Evolutionary conservation across 352 stramenopile genomes (phyloP), one percentile per base, ranked within the genome.

Genomic region (Plasmopara muralis): DNA sequence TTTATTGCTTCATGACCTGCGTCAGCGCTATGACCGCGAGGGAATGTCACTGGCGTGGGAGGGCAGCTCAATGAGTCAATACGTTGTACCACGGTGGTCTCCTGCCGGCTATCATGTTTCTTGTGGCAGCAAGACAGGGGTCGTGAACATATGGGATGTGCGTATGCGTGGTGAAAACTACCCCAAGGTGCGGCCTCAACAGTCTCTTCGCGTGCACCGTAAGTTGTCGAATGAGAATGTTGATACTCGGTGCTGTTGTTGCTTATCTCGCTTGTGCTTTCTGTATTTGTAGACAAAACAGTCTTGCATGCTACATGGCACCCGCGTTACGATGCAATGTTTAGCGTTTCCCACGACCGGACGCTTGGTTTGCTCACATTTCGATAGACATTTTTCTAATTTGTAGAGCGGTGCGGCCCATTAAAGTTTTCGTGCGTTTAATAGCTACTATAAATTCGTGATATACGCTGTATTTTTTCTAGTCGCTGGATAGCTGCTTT

Each of bases 241-340:
- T 5, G 33, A 14, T 38, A 14, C 13, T 9, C 9, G 13, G 33
- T 38, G 33, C 37, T 16, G 8, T 54, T 56, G 33, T 65, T 40
- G 64, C 43, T 6, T 14, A 29, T 14, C 9, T 34, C 16, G 15
- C 2, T 8, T 34, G 20, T 25, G 20, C 20, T 25, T 25, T 39
- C 15, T 35, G 49, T 44, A 55, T 51, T n/a, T 41, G 20, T 54
- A 91, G 81, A 83, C 40, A 90, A 89, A 67, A 83, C 82, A 46
- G 83, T 94, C 45, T 60, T 94, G 2, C 83, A 94, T 44, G 81
- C 78, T 49, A 89, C 77, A n/a, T 94, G 83, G 83, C 79, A 90
- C 49, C 76, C 83, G 29, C 72, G 67, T 7, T 82, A 94, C 67
- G 80, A 94, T 53, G 83, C 79, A 45, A 83, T 94, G 62, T 85